phyloP scores from a whole-genome alignment of 1,139 yeast species.

The Debaryomyces psychrophilus region DNA sequence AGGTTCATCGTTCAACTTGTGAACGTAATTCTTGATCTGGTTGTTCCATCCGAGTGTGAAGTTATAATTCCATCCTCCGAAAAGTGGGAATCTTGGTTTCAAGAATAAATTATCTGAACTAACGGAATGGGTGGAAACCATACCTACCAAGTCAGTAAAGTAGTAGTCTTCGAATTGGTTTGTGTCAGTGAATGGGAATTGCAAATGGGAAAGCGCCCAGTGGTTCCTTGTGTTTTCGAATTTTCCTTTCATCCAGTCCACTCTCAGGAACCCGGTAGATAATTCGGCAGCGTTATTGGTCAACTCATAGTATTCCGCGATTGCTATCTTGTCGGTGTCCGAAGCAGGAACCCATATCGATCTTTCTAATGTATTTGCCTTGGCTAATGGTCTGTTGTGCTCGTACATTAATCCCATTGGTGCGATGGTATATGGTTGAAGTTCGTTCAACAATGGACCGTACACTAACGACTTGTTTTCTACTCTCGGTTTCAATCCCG shows the following conservation, averaged over 20 bases:
- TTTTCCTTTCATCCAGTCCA: slow-evolving; percentile 67
- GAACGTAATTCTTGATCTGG: slow-evolving; percentile 56
- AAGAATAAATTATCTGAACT: slow-evolving; percentile 55
- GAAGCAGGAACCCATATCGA: slow-evolving; percentile 70
- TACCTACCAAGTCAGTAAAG: slow-evolving; percentile 88
- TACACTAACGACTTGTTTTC: slow-evolving; percentile 50
- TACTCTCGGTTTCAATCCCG: slow-evolving; percentile 35
- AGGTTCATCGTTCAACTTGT: slow-evolving; percentile 34
- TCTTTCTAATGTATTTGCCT: slow-evolving; percentile 64
- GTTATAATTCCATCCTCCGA: slow-evolving; percentile 96
- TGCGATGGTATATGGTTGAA: slow-evolving; percentile 50
- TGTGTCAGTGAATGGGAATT: slow-evolving; percentile 50
- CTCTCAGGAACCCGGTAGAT: slow-evolving; percentile 71
- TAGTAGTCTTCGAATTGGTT: slow-evolving; percentile 64
- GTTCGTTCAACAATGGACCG: slow-evolving; percentile 53
- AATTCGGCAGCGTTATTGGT: slow-evolving; percentile 76
- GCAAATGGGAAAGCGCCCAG: slow-evolving; percentile 57
- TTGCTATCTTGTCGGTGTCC: slow-evolving; percentile 41
- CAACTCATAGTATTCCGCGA: slow-evolving; percentile 86
- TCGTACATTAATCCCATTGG: slow-evolving; percentile 63
- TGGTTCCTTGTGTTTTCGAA: slow-evolving; percentile 45
- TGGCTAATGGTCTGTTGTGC: slow-evolving; percentile 67
- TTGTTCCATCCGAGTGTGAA: slow-evolving; percentile 93
- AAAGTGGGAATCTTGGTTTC: slow-evolving; percentile 87
- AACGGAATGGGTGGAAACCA: slow-evolving; percentile 79